Percentiles rank a stretch among this genome's conserved stretches.
Conservation (phyloP, 331 rosid genomes). For the Pyracantha coccinea region DNA sequence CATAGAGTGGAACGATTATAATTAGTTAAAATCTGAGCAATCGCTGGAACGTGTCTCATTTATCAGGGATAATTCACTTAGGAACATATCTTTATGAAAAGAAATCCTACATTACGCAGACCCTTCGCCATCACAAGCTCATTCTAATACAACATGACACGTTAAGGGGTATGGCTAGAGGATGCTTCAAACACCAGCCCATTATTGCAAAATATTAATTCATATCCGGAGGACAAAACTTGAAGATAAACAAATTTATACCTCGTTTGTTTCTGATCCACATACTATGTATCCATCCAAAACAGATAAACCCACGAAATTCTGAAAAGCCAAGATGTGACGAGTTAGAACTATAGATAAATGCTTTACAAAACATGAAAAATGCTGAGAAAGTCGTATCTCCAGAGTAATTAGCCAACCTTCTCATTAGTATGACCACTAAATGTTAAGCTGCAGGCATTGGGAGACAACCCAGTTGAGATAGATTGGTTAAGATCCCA, state of each 20-base stretch:
- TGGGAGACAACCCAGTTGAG: constrained; percentile 35
- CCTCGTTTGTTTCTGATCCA: constrained; percentile 86
- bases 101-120: background rate
- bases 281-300: constrained; percentile 60
- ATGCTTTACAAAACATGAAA: background rate
- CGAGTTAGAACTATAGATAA: constrained; percentile 16
- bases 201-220: background rate
- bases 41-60: background rate
- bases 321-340: constrained; percentile 30
- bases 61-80: background rate
- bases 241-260: constrained; percentile 8
- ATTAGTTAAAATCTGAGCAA: background rate
- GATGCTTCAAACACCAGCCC: background rate
- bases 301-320: constrained; percentile 73
- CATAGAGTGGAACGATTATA: constrained; percentile 3
- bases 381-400: background rate
- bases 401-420: constrained; percentile 27
- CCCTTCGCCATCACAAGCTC: background rate
- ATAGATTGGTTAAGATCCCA: constrained; percentile 59
- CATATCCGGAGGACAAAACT: background rate
- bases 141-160: background rate
- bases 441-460: constrained; percentile 47
- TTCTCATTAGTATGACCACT: constrained; percentile 59
- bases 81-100: background rate
- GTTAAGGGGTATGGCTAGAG: background rate